These are phyloP conservation scores for Stephania yunnanensis DNA, from an alignment of 164 flowering plant genomes.

Conservation along the genomic window DNA sequence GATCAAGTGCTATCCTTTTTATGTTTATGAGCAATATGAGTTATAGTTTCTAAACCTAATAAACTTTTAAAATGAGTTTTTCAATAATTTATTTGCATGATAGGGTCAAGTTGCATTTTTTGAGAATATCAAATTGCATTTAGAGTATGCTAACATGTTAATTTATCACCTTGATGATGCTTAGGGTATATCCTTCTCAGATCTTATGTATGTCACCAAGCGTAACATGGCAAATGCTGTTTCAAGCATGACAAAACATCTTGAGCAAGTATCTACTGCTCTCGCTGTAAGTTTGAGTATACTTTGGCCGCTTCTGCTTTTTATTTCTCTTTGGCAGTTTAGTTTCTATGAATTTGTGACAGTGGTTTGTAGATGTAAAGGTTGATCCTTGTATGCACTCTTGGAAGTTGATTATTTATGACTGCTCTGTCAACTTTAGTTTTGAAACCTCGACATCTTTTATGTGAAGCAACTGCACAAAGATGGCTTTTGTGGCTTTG, in stretches of 20 bases:
- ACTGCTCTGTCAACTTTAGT: not conserved
- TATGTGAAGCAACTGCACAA: not conserved
- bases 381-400: not conserved
- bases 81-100: too few species aligned
- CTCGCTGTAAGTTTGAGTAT: slow-evolving; percentile 57
- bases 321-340: not conserved
- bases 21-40: not conserved
- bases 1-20: not conserved
- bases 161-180: not conserved
- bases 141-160: not conserved
- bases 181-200: slow-evolving; percentile 79
- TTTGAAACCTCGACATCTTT: not conserved
- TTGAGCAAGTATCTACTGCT: slow-evolving; percentile 63
- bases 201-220: slow-evolving; percentile 90
- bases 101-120: not conserved
- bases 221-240: slow-evolving; percentile 86
- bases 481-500: not conserved
- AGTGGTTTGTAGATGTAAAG: not conserved
- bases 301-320: not conserved
- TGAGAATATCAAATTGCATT: not conserved
- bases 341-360: not conserved
- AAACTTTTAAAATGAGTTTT: too few species aligned
- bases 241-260: slow-evolving; percentile 64
- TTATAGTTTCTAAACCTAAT: too few species aligned
- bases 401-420: not conserved